Conservation (phyloP, 192 early-diverging fungal species). For the Geranomyces michiganensis region DNA sequence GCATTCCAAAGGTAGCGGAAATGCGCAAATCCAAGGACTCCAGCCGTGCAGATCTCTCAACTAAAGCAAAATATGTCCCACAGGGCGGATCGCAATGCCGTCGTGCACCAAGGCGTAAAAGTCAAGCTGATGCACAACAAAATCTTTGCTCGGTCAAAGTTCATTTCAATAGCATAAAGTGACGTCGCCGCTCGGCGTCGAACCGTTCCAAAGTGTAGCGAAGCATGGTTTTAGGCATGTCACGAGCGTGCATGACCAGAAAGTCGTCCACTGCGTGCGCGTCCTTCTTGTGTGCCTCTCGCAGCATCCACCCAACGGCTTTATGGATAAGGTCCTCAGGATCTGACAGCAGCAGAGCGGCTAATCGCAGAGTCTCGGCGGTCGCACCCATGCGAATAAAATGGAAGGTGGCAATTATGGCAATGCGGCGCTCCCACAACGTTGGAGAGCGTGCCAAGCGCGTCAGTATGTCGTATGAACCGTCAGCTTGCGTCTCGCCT, state of each 20-base stretch:
- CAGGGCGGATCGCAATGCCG: too few species aligned
- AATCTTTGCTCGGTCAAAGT: too few species aligned
- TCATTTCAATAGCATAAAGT: conserved; percentile 1
- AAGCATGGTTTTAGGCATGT: conserved; percentile 1
- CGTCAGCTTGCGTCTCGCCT: neutral
- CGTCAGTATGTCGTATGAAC: neutral
- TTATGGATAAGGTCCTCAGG: neutral
- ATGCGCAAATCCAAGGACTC: too few species aligned
- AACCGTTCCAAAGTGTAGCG: neutral
- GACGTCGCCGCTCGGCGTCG: neutral
- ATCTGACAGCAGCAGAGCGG: neutral
- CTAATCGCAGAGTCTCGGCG: neutral
- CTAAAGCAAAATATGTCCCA: too few species aligned
- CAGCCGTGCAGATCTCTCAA: too few species aligned
- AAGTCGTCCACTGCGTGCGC: conserved; percentile 1
- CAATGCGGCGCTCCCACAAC: conserved; percentile 8
- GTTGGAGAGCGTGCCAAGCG: neutral
- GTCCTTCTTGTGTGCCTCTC: neutral
- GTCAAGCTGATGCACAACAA: too few species aligned
- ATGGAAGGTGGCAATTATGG: neutral
- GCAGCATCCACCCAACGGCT: conserved; percentile 4
- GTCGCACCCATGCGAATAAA: neutral
- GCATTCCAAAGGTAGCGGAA: too few species aligned
- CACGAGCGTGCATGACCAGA: neutral
- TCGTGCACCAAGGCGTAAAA: too few species aligned